A percentile compares a stretch with the other conserved stretches of the same genome.
Conservation (phyloP, 345 rosid species). For the Corymbia maculata region DNA sequence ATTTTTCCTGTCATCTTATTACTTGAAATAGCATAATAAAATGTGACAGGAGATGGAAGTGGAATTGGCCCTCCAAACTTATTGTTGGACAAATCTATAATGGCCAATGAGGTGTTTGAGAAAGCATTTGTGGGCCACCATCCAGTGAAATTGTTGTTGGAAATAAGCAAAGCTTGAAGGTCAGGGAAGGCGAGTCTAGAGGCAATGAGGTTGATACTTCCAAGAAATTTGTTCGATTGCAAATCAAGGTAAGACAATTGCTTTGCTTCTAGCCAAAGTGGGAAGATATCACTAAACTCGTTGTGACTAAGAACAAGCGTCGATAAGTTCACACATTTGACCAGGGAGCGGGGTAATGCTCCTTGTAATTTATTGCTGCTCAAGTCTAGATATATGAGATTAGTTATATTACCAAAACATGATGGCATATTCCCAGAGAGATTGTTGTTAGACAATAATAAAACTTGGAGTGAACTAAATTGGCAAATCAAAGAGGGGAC, state of each 20-base stretch:
- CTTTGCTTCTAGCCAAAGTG: neutral
- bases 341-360: neutral
- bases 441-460: accelerated
- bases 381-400: neutral
- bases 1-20: neutral
- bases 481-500: neutral
- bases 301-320: accelerated
- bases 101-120: too few relatives aligned
- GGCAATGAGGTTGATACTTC: neutral
- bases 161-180: neutral
- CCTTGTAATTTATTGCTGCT: neutral
- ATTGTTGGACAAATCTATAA: neutral
- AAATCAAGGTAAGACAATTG: accelerated
- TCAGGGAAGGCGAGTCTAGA: neutral
- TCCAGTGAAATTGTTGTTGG: neutral
- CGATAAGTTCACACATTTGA: neutral
- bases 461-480: accelerated
- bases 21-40: neutral
- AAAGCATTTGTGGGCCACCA: neutral
- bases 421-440: neutral
- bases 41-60: neutral
- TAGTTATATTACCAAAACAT: neutral
- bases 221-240: neutral
- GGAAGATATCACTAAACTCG: neutral
- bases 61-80: neutral